Evolutionary conservation across 768 basidiomycete species (phyloP), one percentile per base, ranked within the genome.

Genomic region (Crucibulum laeve): DNA sequence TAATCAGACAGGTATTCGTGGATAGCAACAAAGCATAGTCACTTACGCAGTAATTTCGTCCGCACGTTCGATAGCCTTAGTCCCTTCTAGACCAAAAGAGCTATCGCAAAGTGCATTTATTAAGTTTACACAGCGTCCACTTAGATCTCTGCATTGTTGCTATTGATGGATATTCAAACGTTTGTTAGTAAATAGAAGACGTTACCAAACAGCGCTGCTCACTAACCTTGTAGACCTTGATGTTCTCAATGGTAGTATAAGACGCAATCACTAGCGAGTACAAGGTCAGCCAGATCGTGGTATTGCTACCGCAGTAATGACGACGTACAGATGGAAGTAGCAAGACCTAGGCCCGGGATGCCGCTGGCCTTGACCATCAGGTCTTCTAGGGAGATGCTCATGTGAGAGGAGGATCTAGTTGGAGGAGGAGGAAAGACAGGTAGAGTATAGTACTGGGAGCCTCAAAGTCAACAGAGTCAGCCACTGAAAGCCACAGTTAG

Each of bases 181-280:
- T 35, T 32, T 19, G 15, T 14, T n/a, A 25, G 28, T 36, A 33
- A 36, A 25, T 13, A 25, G 34, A 6, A 33, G 36, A 38, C 6
- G 17, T 41, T 18, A 11, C 30, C 36, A 14, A 32, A 14, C 18
- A 39, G 13, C 7, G 15, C 38, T 19, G 19, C n/a, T 21, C 18
- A 49, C 59, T 25, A 40, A 70, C 70, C 44, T 57, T 55, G 52
- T 68, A 67, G 13, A 72, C 51, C 48, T 70, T 70, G 38, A 72
- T 57, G 44, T 67, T 64, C 46, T 67, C 53, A 22, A 68, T 53
- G 26, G 50, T 54, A 8, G 34, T 32, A 45, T 60, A 64, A 8
- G 61, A 60, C 18, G 53, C 38, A 19, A 49, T 56, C 23, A 64
- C 69, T 69, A 52, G 10, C 43, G 5, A 42, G 14, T 3, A 33